Evolutionary conservation across 176 grass and related monocot genomes (phyloP), one percentile per base, ranked within the genome.

Genomic region (Calamus simplicifolius): DNA sequence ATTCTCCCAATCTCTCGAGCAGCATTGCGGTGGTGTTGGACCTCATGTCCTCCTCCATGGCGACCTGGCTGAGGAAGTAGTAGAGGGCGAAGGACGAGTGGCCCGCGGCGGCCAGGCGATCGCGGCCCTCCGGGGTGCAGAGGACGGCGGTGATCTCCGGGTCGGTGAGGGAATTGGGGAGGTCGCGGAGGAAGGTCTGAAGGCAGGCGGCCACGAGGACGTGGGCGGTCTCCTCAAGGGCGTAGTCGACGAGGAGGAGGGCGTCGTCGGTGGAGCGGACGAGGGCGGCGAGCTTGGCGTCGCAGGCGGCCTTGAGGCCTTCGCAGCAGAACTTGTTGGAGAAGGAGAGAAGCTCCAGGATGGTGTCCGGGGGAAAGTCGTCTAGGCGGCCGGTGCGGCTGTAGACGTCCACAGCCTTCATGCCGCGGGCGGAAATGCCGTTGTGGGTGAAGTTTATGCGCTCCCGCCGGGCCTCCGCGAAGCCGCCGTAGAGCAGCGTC

Each of bases 301-400:
- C 93, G 79, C 87, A 97, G 27, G 72, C 73, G 5, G 76, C 38
- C 80, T 92, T 98, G 10, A 98, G 66, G 52, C 72, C 87, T 8
- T 98, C 84, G 29, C 87, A 98, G 70, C 93, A 98, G 72, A 91
- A 97, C 69, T 82, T 91, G 75, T 97, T 91, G 53, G 92, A 68
- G 60, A 97, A 97, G 1, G 62, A 65, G 64, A 97, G 75, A 66
- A 97, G 72, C 81, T 91, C 87, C 18, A 87, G 66, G 48, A 91
- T 58, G 54, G 74, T 73, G 63, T 92, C 73, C 4, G 84, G 75
- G 5, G 87, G 73, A 62, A 77, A 60, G 75, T 75, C 81, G 65
- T 79, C 75, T 26, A 88, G 70, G 26, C 56, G 48, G 51, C 81
- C 79, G 61, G 68, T 59, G 18, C 81, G 84, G 69, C 81, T 85